Percentiles rank a stretch among this genome's conserved stretches.
Conservation (phyloP, 257 asterid species). For the Eustoma russellianum region DNA sequence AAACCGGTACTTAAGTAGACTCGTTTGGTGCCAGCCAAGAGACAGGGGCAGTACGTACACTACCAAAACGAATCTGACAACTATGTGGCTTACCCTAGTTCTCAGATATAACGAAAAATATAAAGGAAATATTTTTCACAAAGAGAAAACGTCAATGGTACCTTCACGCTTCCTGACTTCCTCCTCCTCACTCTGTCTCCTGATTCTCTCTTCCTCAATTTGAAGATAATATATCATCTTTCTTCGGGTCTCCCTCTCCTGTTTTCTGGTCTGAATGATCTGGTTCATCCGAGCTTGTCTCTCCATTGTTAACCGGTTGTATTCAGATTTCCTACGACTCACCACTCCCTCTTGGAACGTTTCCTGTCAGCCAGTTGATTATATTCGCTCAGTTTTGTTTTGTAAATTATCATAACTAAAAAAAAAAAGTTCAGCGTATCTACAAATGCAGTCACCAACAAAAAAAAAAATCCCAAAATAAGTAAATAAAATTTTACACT, state of each 20-base stretch:
- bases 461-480: too few species aligned
- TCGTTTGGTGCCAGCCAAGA: too few species aligned
- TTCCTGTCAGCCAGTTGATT: slow-evolving; percentile 25
- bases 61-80: background rate
- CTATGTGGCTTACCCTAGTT: background rate
- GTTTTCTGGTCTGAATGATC: slow-evolving; percentile 44
- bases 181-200: slow-evolving; percentile 68
- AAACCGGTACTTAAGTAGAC: too few species aligned
- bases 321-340: slow-evolving; percentile 35
- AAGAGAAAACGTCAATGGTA: slow-evolving; percentile 12
- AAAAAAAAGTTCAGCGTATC: background rate
- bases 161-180: slow-evolving; percentile 84
- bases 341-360: slow-evolving; percentile 46
- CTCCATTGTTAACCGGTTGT: slow-evolving; percentile 33
- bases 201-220: slow-evolving; percentile 63
- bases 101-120: background rate
- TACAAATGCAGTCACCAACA: too few species aligned
- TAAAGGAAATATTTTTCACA: background rate
- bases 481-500: too few species aligned
- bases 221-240: slow-evolving; percentile 52
- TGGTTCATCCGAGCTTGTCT: slow-evolving; percentile 39
- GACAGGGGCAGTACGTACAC: too few species aligned
- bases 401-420: background rate
- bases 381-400: slow-evolving; percentile 1
- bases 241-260: slow-evolving; percentile 64